phyloP scores from a whole-genome alignment of 371 early-diverging fungal genomes.

The Actinomortierella wolfii region DNA sequence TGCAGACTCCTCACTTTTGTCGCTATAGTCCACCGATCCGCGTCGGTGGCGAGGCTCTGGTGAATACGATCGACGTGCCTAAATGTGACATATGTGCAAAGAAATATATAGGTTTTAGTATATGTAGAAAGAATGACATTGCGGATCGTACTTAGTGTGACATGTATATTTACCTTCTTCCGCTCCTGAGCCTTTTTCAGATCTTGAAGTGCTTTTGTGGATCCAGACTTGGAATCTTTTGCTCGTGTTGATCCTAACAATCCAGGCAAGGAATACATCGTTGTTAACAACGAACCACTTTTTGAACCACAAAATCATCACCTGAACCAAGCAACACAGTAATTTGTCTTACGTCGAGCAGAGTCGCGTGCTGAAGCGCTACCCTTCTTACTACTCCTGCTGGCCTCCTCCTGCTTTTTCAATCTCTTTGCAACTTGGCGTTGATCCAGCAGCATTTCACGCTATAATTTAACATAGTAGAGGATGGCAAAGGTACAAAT shows the following conservation, averaged over 20 bases:
- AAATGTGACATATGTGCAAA: neutral
- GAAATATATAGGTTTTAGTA: neutral
- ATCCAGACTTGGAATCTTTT: conserved; percentile 52
- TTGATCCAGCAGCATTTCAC: conserved; percentile 50
- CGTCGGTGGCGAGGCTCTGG: conserved; percentile 40
- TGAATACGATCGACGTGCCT: conserved; percentile 43
- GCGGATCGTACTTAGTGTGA: too few species aligned
- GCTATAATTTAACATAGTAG: conserved; percentile 16
- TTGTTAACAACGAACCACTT: neutral
- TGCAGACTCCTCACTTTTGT: conserved; percentile 26
- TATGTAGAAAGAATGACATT: neutral
- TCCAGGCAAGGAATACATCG: neutral
- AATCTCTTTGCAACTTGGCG: conserved; percentile 61
- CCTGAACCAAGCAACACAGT: neutral
- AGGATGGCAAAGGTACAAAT: neutral
- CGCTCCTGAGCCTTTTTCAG: conserved; percentile 38
- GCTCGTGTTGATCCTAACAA: conserved; percentile 59
- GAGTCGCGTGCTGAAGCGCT: conserved; percentile 47
- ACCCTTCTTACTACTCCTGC: conserved; percentile 49
- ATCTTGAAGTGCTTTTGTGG: conserved; percentile 41
- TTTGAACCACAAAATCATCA: neutral
- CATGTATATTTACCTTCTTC: conserved; percentile 36
- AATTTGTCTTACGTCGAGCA: conserved; percentile 52
- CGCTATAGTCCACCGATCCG: conserved; percentile 36
- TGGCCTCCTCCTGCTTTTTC: conserved; percentile 54